phyloP scores from a whole-genome alignment of 208 protist genomes.

The Leishmania guyanensis region DNA sequence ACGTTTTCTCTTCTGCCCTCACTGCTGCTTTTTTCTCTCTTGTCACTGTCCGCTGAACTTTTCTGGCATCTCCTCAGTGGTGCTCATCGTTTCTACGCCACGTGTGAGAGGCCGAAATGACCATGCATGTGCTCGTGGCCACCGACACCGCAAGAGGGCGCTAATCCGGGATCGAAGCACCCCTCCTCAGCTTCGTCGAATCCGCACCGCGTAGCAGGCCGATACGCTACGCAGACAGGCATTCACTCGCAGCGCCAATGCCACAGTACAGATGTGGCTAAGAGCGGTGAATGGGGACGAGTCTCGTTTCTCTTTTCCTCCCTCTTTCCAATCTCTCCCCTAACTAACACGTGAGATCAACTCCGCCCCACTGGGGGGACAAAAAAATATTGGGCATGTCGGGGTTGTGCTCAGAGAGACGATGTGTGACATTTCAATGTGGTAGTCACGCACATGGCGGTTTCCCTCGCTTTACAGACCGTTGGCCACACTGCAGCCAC shows the following conservation, averaged over 20 bases:
- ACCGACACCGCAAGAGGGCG: background rate
- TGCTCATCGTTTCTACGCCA: background rate
- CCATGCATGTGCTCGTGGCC: background rate
- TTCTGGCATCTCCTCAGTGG: background rate
- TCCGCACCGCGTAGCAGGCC: background rate
- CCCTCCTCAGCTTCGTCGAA: background rate
- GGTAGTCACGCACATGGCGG: background rate
- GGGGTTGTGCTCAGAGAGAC: background rate
- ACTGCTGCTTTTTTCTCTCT: background rate
- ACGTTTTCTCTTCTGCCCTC: background rate
- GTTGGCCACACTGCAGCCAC: background rate
- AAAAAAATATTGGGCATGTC: background rate
- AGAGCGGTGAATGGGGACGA: background rate
- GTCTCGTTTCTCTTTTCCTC: background rate
- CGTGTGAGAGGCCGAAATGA: background rate
- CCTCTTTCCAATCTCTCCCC: conserved; percentile 5
- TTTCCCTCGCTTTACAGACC: background rate
- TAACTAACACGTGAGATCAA: background rate
- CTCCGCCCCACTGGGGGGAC: background rate
- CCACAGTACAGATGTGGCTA: background rate
- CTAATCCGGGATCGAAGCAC: background rate
- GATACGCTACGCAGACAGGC: background rate
- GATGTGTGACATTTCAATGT: background rate
- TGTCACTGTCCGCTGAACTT: background rate
- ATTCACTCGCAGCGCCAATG: background rate